phyloP scores from a whole-genome alignment of 1,139 yeast genomes.

The Pichia terricola region DNA sequence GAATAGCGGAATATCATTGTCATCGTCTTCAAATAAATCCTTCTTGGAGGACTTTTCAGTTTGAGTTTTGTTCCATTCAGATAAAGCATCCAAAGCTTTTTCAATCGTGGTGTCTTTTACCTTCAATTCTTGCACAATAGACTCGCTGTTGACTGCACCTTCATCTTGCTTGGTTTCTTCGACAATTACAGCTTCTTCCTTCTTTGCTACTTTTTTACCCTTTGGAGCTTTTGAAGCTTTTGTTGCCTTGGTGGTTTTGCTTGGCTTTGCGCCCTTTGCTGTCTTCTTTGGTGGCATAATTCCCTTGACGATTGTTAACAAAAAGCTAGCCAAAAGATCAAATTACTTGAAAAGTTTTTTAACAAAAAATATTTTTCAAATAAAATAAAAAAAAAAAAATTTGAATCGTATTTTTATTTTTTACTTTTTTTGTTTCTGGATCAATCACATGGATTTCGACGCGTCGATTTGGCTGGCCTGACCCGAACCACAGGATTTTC shows the following conservation, averaged over 20 bases:
- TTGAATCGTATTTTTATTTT: not conserved
- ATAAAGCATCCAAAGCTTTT: conserved; percentile 46
- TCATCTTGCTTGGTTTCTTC: conserved; percentile 1
- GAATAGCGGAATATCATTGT: conserved; percentile 38
- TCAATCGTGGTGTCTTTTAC: conserved; percentile 18
- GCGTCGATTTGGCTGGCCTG: not conserved
- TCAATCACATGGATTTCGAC: not conserved
- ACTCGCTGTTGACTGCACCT: conserved; percentile 16
- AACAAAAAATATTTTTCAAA: too few species aligned
- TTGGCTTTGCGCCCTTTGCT: not conserved
- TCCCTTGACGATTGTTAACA: too few species aligned
- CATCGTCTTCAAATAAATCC: conserved; percentile 42
- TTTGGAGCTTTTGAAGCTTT: conserved; percentile 3
- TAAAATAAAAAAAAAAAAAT: not conserved
- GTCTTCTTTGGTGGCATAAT: not conserved
- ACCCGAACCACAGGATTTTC: too few species aligned
- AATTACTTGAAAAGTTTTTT: too few species aligned
- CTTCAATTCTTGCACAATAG: conserved; percentile 12
- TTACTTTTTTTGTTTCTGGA: not conserved
- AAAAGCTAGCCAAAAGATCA: too few species aligned
- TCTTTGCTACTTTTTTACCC: conserved; percentile 1
- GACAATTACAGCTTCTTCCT: conserved; percentile 1
- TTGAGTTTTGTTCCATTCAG: conserved; percentile 33
- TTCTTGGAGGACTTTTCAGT: conserved; percentile 27
- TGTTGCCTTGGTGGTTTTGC: not conserved